Base-by-base conservation (phyloP, 1,284 basidiomycete genomes). In the Ceratobasidium sp. region DNA sequence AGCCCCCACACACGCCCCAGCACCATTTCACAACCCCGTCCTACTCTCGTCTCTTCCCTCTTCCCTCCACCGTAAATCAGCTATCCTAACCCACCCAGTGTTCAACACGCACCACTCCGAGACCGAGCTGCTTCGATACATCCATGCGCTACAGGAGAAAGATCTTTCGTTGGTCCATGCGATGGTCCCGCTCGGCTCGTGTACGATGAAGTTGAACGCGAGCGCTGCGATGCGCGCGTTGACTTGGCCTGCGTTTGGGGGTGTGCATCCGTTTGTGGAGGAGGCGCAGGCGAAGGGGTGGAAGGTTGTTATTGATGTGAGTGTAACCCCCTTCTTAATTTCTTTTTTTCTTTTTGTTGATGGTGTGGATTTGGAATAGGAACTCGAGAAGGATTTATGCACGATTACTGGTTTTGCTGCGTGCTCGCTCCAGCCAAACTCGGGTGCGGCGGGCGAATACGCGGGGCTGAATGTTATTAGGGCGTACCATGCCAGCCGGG, bases 71-170 rank as follows among this genome's bases (percentile, higher is more conserved):
- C 93, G 97, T 77, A 91, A 91, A 9, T 94, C 94, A 3, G 85
- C 89, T 69, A 95, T 92, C 87, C 89, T 99, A 26, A 90, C 91
- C 2, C 95, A 99, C 84, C 90, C 94, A 0, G 95, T 98, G 62
- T 99, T 98, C 88, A 96, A 96, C 87, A 91, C 92, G 73, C 94
- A 99, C 84, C 97, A 98, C 84, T 97, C 96, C 9, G 97, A 99
- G 88, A 99, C 97, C 1, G 96, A 98, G 87, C 96, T 99, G 93
- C 88, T 99, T 68, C 94, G 96, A 64, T 98, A 98, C 86, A 95
- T 99, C 84, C 92, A 96, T 86, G 92, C 96, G 81, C 90, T 99
- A 64, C 95, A 97, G 81, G 92, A 92, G 77, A 99, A 99, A 87
- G 97, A 99, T 84, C 90, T 99, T 77, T 95, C 95, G 44, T 92